Evolutionary conservation across 495 filamentous ascomycete species (phyloP).

Genomic region (Podospora anserina): DNA sequence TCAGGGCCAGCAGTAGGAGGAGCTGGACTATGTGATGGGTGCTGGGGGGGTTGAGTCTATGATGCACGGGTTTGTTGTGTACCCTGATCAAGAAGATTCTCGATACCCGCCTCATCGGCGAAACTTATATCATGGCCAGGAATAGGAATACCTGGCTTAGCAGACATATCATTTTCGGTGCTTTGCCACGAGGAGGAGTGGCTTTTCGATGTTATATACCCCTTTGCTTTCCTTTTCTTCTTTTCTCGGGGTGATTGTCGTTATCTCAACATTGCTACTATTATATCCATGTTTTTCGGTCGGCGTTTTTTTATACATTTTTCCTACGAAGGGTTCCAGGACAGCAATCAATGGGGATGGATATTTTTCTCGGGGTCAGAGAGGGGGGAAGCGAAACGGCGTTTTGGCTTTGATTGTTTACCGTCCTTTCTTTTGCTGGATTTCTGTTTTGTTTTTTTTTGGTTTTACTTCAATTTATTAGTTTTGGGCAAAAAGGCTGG

Average conservation of each 20-base stretch:
- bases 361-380: not conserved
- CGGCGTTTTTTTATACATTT: not conserved
- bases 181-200: not conserved
- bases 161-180: not conserved
- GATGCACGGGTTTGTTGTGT: not conserved
- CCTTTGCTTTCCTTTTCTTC: not conserved
- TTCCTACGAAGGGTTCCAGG: not conserved
- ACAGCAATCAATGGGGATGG: not conserved
- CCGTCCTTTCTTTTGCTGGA: no score
- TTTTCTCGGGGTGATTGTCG: not conserved
- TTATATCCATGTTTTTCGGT: not conserved
- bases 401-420: no score
- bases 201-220: not conserved
- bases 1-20: not conserved
- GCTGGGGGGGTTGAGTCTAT: not conserved
- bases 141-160: not conserved
- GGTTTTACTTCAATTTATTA: not conserved
- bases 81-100: not conserved
- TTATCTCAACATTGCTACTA: not conserved
- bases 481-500: no score
- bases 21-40: not conserved
- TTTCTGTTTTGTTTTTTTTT: not conserved
- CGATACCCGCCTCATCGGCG: not conserved
- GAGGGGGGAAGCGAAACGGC: no score
- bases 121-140: not conserved